Percentiles rank a stretch among this genome's conserved stretches.
These are phyloP conservation scores for Chionographis japonica DNA, from an alignment of 106 monocot species.

Conservation along the genomic window DNA sequence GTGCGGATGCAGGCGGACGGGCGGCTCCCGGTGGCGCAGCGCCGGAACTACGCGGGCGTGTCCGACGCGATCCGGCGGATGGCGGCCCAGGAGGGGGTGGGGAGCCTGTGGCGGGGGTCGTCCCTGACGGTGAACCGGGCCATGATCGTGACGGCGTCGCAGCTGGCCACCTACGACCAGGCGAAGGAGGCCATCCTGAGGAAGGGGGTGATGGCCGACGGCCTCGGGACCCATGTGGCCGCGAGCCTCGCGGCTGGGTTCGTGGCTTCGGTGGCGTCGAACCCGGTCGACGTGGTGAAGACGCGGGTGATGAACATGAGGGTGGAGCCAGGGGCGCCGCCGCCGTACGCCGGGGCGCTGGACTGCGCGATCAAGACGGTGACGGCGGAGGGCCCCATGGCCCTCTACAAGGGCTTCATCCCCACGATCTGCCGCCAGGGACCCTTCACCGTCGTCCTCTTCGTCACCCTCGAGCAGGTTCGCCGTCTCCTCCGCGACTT, in stretches of 20 bases:
- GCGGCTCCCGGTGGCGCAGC: slow-evolving; percentile 43
- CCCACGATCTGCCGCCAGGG: too few species aligned
- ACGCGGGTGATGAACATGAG: slow-evolving; percentile 60
- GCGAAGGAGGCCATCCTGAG: slow-evolving; percentile 42
- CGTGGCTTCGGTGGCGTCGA: slow-evolving; percentile 62
- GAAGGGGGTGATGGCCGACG: slow-evolving; percentile 34
- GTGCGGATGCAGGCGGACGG: slow-evolving; percentile 83
- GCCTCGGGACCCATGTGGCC: slow-evolving; percentile 50
- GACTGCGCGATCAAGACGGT: too few species aligned
- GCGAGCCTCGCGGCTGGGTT: slow-evolving; percentile 53
- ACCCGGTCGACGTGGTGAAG: slow-evolving; percentile 69
- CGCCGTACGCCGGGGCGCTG: too few species aligned
- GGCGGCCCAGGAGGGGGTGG: slow-evolving; percentile 32
- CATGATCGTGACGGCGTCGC: slow-evolving; percentile 68
- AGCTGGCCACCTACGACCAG: slow-evolving; percentile 71
- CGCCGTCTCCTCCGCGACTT: slow-evolving; percentile 47
- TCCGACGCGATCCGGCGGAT: slow-evolving; percentile 47
- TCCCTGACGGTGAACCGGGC: slow-evolving; percentile 57
- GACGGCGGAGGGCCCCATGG: too few species aligned
- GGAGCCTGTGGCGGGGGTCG: slow-evolving; percentile 50
- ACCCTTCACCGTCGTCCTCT: slow-evolving; percentile 68
- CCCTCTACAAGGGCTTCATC: too few species aligned
- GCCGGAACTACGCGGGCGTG: slow-evolving; percentile 55
- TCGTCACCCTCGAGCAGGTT: slow-evolving; percentile 81
- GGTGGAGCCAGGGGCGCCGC: too few species aligned